Base-by-base conservation (phyloP, 2,329 filamentous ascomycete species). In the Chaetomiaceae sp. region DNA sequence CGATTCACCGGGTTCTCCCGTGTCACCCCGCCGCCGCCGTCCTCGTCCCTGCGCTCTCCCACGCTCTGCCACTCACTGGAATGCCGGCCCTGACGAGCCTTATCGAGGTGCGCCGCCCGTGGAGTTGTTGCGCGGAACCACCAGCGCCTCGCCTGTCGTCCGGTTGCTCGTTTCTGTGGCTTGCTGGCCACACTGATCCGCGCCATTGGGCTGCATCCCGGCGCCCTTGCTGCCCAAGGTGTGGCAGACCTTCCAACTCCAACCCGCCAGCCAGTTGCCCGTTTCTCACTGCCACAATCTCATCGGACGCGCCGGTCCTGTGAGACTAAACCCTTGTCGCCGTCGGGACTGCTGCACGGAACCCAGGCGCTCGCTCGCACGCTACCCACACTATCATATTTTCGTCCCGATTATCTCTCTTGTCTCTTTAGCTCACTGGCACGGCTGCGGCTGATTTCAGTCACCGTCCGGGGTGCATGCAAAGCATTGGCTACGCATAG, bases 1-100 rank as follows among this genome's bases (percentile, higher is more conserved):
- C 46, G 46, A 42, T 38, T 36, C 30, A 39, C 30, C 40, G 40
- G 46, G 17, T n/a, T 35, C 30, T 20, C 19, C 32, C n/a, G 46
- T 40, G 40, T 30, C 40, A 43, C 35, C 29, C 14, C 19, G 32
- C 9, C 39, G 17, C 24, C 8, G 10, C 39, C 34, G 18, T 24
- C 29, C 6, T 15, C 32, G 33, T 35, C 27, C 29, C 27, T 39
- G 27, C 7, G 9, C 14, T 15, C 14, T n/a, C 18, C 14, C 27
- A 11, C 27, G 27, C n/a, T n/a, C n/a, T n/a, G n/a, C n/a, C n/a
- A n/a, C n/a, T n/a, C n/a, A n/a, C n/a, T n/a, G n/a, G n/a, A n/a
- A n/a, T n/a, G n/a, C n/a, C n/a, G n/a, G n/a, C n/a, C n/a, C n/a
- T n/a, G n/a, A n/a, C 22, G 22, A 24, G 7, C 12, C 12, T n/a